These are phyloP conservation scores for Trichophyton mentagrophytes DNA, from an alignment of 2,329 filamentous ascomycete genomes.

Conservation along the genomic window DNA sequence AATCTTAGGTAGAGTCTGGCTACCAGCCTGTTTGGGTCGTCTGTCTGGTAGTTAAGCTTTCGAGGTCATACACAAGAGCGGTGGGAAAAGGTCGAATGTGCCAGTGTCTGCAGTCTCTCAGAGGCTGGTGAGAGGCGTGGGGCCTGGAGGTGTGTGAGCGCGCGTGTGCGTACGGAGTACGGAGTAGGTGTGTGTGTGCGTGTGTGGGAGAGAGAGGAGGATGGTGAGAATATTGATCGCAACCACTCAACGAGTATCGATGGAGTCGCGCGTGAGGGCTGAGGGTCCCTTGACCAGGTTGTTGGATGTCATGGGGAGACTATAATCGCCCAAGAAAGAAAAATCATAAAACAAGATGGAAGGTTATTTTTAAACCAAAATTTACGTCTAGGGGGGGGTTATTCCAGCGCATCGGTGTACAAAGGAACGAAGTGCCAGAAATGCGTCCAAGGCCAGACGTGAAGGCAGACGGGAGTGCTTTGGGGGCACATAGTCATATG, in stretches of 20 bases:
- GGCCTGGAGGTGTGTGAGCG: neutral
- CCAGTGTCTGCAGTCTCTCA: slow-evolving; percentile 22
- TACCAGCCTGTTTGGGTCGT: slow-evolving; percentile 2
- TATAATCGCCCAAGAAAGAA: slow-evolving; percentile 1
- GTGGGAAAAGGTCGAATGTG: slow-evolving; percentile 40
- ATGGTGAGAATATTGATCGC: slow-evolving; percentile 5
- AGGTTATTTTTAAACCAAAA: slow-evolving; percentile 4
- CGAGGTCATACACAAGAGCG: slow-evolving; percentile 32
- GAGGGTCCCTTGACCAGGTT: neutral
- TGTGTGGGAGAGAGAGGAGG: neutral
- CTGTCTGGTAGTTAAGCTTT: neutral
- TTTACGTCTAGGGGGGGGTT: neutral
- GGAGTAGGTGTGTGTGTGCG: neutral
- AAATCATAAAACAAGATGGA: neutral
- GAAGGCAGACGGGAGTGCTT: neutral
- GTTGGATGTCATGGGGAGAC: slow-evolving; percentile 4
- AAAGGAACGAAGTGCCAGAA: neutral
- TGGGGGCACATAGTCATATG: neutral
- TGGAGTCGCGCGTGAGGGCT: slow-evolving; percentile 4
- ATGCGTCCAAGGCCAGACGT: neutral
- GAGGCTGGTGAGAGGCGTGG: neutral
- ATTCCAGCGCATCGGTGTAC: slow-evolving; percentile 4
- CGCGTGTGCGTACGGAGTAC: too few species aligned
- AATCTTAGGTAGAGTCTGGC: neutral
- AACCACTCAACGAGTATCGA: neutral